Evolutionary conservation across 495 filamentous ascomycete species (phyloP).

Genomic region (Xylaria nigripes): DNA sequence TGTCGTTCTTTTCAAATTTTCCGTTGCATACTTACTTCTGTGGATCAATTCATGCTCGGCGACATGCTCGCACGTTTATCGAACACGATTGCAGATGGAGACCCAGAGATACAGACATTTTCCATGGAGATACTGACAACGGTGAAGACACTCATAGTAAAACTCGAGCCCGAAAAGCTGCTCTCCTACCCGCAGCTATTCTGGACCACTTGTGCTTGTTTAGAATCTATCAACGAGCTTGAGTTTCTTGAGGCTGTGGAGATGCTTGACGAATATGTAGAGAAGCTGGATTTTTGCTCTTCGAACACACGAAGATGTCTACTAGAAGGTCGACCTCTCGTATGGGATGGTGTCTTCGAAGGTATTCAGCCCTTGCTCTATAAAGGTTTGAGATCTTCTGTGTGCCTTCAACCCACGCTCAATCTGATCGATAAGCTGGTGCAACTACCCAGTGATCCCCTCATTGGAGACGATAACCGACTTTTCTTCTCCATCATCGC

Average conservation of each 20-base stretch:
- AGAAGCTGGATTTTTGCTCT: constrained; percentile 73
- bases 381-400: constrained; percentile 84
- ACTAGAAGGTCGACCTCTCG: constrained; percentile 66
- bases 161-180: constrained; percentile 69
- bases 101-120: constrained; percentile 85
- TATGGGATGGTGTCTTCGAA: constrained; percentile 86
- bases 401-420: constrained; percentile 69
- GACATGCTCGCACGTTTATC: constrained; percentile 93
- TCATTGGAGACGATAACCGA: constrained; percentile 74
- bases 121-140: constrained; percentile 97
- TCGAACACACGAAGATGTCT: constrained; percentile 58
- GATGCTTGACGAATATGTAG: constrained; percentile 83
- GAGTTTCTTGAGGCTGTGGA: constrained; percentile 87
- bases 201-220: constrained; percentile 93
- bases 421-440: constrained; percentile 68
- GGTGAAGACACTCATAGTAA: constrained; percentile 77
- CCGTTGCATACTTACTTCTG: constrained; percentile 77
- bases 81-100: constrained; percentile 91
- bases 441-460: constrained; percentile 65
- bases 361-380: constrained; percentile 79
- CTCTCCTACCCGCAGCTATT: constrained; percentile 87
- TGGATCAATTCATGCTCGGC: constrained; percentile 87
- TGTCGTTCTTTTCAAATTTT: constrained; percentile 98
- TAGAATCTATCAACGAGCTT: constrained; percentile 89
- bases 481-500: constrained; percentile 78